These are phyloP conservation scores for Ustilaginoidea virens DNA, from an alignment of 2,329 filamentous ascomycete species.

Conservation along the genomic window DNA sequence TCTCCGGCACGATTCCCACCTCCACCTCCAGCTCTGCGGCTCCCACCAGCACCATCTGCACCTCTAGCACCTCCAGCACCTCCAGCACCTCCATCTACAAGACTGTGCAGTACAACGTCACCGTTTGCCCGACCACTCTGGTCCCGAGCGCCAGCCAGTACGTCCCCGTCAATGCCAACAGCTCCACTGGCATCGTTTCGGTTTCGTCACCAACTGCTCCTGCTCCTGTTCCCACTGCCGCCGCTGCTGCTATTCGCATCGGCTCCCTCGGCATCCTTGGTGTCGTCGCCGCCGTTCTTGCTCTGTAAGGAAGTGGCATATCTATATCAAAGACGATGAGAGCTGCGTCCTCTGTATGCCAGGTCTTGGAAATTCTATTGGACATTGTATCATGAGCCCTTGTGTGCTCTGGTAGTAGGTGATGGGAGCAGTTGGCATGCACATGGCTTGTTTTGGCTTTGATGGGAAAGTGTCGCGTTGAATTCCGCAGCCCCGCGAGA, in stretches of 20 bases:
- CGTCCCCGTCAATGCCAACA: neutral
- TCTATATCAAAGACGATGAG: too few species aligned
- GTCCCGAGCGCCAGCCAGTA: constrained; percentile 9
- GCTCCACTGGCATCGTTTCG: neutral
- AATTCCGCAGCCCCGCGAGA: too few species aligned
- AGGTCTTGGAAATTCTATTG: constrained; percentile 1
- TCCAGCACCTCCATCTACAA: constrained; percentile 3
- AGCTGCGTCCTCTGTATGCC: too few species aligned
- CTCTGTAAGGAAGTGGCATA: constrained; percentile 27
- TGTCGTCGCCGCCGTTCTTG: constrained; percentile 25
- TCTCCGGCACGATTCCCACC: constrained; percentile 7
- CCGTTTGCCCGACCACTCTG: constrained; percentile 7
- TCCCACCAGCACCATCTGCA: constrained; percentile 10
- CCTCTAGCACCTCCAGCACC: constrained; percentile 6
- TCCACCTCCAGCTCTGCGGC: constrained; percentile 9
- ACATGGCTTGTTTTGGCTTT: constrained; percentile 15
- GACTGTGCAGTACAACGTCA: constrained; percentile 2
- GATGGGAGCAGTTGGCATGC: constrained; percentile 8
- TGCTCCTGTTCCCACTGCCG: constrained; percentile 6
- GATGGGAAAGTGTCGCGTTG: constrained; percentile 6
- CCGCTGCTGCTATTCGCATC: constrained; percentile 17
- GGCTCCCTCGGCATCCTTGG: constrained; percentile 23
- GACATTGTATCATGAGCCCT: constrained; percentile 3
- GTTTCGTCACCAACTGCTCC: too few species aligned
- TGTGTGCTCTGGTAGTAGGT: constrained; percentile 9